Evolutionary conservation across 169 alveolate species (phyloP).

Genomic region (Babesia gibsoni): DNA sequence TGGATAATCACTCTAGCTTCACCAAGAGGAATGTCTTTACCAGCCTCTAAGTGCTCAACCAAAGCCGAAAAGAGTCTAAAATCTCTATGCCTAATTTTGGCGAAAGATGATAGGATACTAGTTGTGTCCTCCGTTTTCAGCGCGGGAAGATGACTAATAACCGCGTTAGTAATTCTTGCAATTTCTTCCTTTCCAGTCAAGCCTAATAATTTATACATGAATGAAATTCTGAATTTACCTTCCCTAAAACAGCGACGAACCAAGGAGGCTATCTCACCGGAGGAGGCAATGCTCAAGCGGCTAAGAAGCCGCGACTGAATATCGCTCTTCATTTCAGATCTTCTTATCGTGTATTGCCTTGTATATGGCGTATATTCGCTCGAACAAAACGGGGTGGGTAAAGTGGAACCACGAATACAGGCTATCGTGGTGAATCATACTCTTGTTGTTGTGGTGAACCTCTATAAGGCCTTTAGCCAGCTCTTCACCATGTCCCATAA

Average conservation of each 20-base stretch:
- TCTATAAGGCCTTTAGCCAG: conserved; percentile 73
- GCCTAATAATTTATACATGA: neutral
- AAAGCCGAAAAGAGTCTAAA: conserved; percentile 42
- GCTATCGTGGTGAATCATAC: conserved; percentile 51
- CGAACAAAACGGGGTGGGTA: conserved; percentile 84
- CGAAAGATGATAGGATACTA: neutral
- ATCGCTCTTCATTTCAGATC: conserved; percentile 15
- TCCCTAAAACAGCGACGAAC: conserved; percentile 28
- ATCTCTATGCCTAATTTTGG: conserved; percentile 35
- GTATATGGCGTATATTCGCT: conserved; percentile 74
- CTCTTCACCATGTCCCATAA: conserved; percentile 69
- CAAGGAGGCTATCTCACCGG: conserved; percentile 16
- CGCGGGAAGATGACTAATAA: conserved; percentile 2
- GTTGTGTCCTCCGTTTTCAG: neutral
- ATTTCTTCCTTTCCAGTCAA: conserved; percentile 23
- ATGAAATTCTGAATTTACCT: conserved; percentile 24
- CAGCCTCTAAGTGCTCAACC: conserved; percentile 8
- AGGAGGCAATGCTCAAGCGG: neutral
- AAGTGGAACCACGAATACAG: conserved; percentile 83
- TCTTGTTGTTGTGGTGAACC: conserved; percentile 25
- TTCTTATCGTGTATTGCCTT: conserved; percentile 41
- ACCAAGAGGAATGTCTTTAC: neutral
- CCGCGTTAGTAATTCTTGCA: conserved; percentile 9
- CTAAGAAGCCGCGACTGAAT: conserved; percentile 3
- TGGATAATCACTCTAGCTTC: neutral